Base-by-base conservation (phyloP, 805 yeast species). In the Metschnikowia similis region DNA sequence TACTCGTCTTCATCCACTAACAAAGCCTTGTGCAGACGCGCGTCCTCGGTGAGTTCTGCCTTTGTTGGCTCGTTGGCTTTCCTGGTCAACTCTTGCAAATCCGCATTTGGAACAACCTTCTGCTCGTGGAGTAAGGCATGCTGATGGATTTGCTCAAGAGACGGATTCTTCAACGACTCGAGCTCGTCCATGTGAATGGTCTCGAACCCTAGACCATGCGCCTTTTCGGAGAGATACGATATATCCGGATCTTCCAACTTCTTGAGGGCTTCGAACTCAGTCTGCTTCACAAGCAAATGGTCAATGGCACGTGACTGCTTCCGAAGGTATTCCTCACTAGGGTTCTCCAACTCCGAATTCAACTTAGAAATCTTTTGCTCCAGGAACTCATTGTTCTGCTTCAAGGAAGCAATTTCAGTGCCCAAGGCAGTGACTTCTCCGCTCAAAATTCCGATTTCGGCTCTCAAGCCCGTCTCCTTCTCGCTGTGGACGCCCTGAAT, bases 61-160 rank as follows among this genome's bases (percentile, higher is more conserved):
- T 47, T 28, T 4, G 58, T 40, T 11, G 69, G 68, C 11, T 47
- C 39, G 17, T 47, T 32, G 8, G 52, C 56, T 16, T 41, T 48
- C 40, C 54, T 45, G 14, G 32, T 26, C 32, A 53, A 32, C 8
- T 28, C 45, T 34, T 47, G 48, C 40, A 38, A 27, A 4, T 50
- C 50, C 8, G 14, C 36, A 14, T 21, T 30, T 3, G 48, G 16
- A 14, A 53, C 17, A 10, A 40, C 45, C n/a, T 44, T 42, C 3
- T 30, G 44, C 4, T 48, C 38, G n/a, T 38, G 39, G 8, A 10
- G 36, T 13, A 47, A 28, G 2, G 57, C 58, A 28, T 35, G 35
- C 5, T 8, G n/a, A 16, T 27, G 26, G 21, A 56, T 39, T 8
- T 45, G 50, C 5, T 50, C 53, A 2, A 52, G 16, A 29, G 57